Base-by-base conservation (phyloP, 2,329 filamentous ascomycete genomes). In the Lachnellula occidentalis region DNA sequence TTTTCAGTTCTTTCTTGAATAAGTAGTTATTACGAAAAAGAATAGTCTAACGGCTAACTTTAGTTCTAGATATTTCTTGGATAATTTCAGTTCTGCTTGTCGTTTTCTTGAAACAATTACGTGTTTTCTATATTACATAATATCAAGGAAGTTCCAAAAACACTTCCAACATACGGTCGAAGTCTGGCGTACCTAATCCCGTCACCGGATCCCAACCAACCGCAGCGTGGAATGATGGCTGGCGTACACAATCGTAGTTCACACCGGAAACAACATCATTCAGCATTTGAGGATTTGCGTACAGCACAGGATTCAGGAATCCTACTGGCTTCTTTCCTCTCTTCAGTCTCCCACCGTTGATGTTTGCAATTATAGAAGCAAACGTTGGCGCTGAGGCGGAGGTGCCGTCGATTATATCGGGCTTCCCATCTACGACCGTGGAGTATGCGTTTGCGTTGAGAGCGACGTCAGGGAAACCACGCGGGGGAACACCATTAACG, bases 371-470 rank as follows among this genome's bases (percentile, higher is more conserved):
- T 45, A 77, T 67, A 4, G 66, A 64, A 2, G 68, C 74, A 34
- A 74, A 69, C 11, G 68, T 73, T 1, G 71, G 76, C 24, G 68
- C 64, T 19, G 69, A 73, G n/a, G 73, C 72, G 21, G 74, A 77
- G 0, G 80, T 83, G 19, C 79, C 80, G 47, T 72, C 77, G 0
- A 75, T 72, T 17, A 76, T 67, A 0, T 66, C 63, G 55, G 75
- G 76, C 8, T 67, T 62, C n/a, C 76, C 76, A 43, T 76, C 65
- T 27, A 76, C 66, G 1, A 75, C 73, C 4, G 76, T 69, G 45
- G 22, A 60, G 50, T 66, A 68, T 34, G 65, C 65, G 17, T 60
- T 55, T 1, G 59, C 63, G 34, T 60, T 61, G 0, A 58, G 60
- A 9, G 59, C 19, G 27, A 81, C 70, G 62, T 82, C 79, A 1